phyloP scores from a whole-genome alignment of 176 grass and related monocot genomes.

The Miscanthus lutarioriparius region DNA sequence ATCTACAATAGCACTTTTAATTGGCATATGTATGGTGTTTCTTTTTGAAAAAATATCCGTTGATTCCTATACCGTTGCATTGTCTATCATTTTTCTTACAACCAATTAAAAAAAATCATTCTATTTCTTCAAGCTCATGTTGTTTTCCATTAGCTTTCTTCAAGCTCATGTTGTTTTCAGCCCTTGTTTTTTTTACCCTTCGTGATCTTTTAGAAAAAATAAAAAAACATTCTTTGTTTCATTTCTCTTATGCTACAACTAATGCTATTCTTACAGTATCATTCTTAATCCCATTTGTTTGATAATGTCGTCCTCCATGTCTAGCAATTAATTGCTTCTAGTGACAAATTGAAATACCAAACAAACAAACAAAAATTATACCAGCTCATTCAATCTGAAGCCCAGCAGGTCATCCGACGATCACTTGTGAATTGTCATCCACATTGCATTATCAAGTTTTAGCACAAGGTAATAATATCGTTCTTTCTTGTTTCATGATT shows the following conservation, averaged over 20 bases:
- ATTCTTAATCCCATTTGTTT: not conserved
- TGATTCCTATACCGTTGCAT: not conserved
- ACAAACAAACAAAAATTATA: not conserved
- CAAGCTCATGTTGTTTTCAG: not conserved
- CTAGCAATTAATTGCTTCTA: not conserved
- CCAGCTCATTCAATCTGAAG: not conserved
- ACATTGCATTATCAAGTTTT: not conserved
- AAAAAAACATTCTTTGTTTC: not conserved
- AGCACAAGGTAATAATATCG: not conserved
- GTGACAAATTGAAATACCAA: no score
- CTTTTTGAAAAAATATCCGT: not conserved
- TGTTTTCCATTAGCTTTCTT: not conserved
- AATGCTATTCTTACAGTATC: not conserved
- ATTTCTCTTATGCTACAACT: not conserved
- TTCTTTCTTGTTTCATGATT: not conserved
- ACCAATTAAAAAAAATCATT: not conserved
- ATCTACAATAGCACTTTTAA: not conserved
- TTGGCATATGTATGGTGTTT: not conserved
- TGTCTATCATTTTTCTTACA: not conserved
- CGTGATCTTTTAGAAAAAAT: not conserved
- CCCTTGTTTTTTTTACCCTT: not conserved
- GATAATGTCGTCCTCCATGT: not conserved
- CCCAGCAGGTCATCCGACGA: not conserved
- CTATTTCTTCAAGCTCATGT: not conserved
- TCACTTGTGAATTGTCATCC: not conserved